A percentile compares a stretch with the other conserved stretches of the same genome.
Evolutionary conservation across 352 stramenopile genomes (phyloP).

Genomic region (Globisporangium perplexum): DNA sequence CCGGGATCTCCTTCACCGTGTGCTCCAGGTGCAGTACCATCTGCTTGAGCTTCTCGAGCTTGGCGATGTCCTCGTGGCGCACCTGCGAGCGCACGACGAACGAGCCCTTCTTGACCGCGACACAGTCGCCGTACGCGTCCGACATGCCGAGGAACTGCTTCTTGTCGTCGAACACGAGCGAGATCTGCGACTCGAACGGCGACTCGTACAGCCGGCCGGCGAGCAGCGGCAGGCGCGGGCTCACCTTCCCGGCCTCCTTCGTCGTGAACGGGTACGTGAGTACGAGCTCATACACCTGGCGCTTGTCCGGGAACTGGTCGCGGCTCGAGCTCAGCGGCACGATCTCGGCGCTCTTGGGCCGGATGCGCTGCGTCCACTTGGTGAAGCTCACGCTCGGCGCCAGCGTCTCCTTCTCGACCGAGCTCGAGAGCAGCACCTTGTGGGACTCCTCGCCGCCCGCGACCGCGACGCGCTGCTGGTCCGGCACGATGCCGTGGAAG

Average conservation of each 20-base stretch:
- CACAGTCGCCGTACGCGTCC: conserved; percentile 80
- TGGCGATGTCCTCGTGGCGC: conserved; percentile 76
- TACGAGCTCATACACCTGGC: conserved; percentile 86
- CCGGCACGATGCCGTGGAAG: conserved; percentile 80
- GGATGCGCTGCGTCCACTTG: conserved; percentile 82
- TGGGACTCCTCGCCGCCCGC: conserved; percentile 58
- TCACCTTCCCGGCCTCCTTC: conserved; percentile 84
- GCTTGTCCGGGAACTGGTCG: conserved; percentile 80
- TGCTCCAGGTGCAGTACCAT: conserved; percentile 77
- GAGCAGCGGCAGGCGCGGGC: conserved; percentile 67
- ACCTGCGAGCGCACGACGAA: conserved; percentile 71
- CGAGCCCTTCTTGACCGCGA: conserved; percentile 84
- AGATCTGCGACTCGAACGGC: conserved; percentile 90
- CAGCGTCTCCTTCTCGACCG: conserved; percentile 76
- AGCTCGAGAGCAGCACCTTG: conserved; percentile 70
- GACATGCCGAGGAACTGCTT: conserved; percentile 87
- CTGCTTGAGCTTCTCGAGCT: conserved; percentile 77
- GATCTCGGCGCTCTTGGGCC: conserved; percentile 73
- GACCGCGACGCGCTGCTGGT: conserved; percentile 56
- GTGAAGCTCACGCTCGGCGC: conserved; percentile 66
- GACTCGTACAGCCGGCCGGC: conserved; percentile 92
- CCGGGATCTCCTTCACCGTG: conserved; percentile 63
- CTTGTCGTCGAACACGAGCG: conserved; percentile 92
- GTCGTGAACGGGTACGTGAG: conserved; percentile 89
- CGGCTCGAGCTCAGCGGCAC: conserved; percentile 69